Base-by-base conservation (phyloP, 371 early-diverging fungal species). In the Cladochytrium tenue region DNA sequence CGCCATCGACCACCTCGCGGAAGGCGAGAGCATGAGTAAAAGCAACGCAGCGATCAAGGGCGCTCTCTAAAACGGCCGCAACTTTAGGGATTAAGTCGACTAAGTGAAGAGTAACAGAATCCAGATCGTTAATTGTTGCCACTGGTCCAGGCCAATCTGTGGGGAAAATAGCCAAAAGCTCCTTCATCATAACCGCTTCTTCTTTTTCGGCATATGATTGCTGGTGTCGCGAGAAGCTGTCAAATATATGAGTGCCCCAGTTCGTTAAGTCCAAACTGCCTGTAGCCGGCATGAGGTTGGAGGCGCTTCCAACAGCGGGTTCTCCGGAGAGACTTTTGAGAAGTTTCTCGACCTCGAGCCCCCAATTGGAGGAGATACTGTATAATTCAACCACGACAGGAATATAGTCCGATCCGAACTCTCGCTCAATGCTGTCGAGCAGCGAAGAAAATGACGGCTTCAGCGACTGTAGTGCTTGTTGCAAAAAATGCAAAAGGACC, bases 1-100 rank as follows among this genome's bases (percentile, higher is more conserved):
- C 55, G 2, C 76, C 81, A 3, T 80, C 77, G 26, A 85, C 62
- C 60, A 86, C 66, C n/a, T 80, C 89, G 2, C 77, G 76, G 5
- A 72, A 77, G 0, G 84, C 89, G 64, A 83, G 86, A 0, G 89
- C 91, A 60, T 80, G 81, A 0, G 91, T 90, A 56, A 91, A 74
- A 2, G 71, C 73, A 52, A 82, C 70, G 53, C 89, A 87, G 25
- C 89, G 79, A 2, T 68, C 68, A 23, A 86, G 64, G 0, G 85
- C 79, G 0, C 73, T 77, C 2, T 83, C 82, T 0, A 82, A 79
- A 31, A 76, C 36, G 3, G 58, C 51, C 56, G 87, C 81, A 1
- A 85, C 79, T 13, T 69, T 67, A 0, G 73, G 67, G 53, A 84
- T 74, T 51, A 64, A 56, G 20, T 43, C 43, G 43, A 43, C 13